Evolutionary conservation across 2,329 filamentous ascomycete species (phyloP), one percentile per base, ranked within the genome.

Genomic region (Endoconidiophora polonica): DNA sequence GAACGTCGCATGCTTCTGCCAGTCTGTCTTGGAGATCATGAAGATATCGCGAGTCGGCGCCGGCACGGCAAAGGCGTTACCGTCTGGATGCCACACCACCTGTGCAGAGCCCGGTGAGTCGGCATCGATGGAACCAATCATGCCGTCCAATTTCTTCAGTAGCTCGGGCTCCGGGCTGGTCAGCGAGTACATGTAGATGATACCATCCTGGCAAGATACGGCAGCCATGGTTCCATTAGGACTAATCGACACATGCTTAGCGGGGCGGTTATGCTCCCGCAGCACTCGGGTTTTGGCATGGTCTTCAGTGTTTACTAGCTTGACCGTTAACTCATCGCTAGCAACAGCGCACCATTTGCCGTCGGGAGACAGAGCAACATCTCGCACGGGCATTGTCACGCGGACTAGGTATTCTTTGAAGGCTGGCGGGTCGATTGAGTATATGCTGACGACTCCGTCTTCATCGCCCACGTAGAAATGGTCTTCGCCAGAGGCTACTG

Each of bases 381-480:
- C 87, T 59, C 91, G 77, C 29, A 95, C 77, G 0, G 91, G 86
- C 2, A 95, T 69, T n/a, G 86, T 81, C 52, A 81, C 85, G 56
- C 91, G 80, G 23, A 87, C 74, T 46, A 98, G 74, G 56, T 93
- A 83, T 53, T 81, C 80, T 55, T 94, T 85, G 65, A 93, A 86
- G 24, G 70, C 65, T 59, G 81, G 80, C 14, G 52, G 52, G 51
- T 76, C 72, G 46, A 95, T 73, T n/a, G 83, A 84, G 68, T 93
- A 98, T 58, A 87, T 78, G 69, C 83, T 94, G 59, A 98, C 86
- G n/a, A 83, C 91, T 60, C 93, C 91, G 66, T 96, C 88, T 64
- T 98, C 90, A 18, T 86, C 85, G 24, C 87, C 91, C 54, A 86
- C 79, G 42, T 96, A 77, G 61, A 95, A 94, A 63, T 84, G 87